Base-by-base conservation (phyloP, 345 rosid species). In the Eucalyptus tenuipes region DNA sequence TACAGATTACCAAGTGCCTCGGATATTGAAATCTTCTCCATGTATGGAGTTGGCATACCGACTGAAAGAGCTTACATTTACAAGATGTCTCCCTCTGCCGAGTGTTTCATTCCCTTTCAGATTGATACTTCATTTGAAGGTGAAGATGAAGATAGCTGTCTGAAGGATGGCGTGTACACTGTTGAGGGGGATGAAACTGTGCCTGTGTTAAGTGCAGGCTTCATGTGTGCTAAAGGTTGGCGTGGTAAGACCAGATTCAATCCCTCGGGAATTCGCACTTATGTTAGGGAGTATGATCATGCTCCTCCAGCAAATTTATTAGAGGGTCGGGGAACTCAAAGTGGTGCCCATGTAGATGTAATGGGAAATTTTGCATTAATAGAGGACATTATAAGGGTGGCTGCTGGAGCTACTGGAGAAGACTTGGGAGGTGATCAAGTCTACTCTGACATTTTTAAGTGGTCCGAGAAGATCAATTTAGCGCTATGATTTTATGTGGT, bases 351-450 rank as follows among this genome's bases (percentile, higher is more conserved):
- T 91, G 99, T 97, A 12, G 99, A 98, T 88, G 95, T 98, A 84
- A 96, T 98, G 99, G 99, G 99, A 79, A 98, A 98, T 91, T 98
- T 98, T 89, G 99, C 96, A 13, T 88, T 98, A 89, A 96, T 98
- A 4, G 99, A 98, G 89, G 99, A 98, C 88, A 80, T 97, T 52
- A 93, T 97, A 91, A 94, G 98, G 91, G 92, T 98, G 40, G 99
- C 99, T 29, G 93, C 97, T 1, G 99, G 99, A 47, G 99, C 95
- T 49, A 93, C 94, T 3, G 99, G 99, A 71, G 94, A 94, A 31
- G 96, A 95, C 37, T 52, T 97, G 90, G 99, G 98, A 42, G 98
- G 96, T 24, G 97, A 98, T 92, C 98, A 90, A 91, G 98, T 97
- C 81, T 86, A 95, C 91, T 97, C 99, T 10, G 96, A 94, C 88